Evolutionary conservation across 352 stramenopile species (phyloP).

Genomic region (Pythium guiyangense): DNA sequence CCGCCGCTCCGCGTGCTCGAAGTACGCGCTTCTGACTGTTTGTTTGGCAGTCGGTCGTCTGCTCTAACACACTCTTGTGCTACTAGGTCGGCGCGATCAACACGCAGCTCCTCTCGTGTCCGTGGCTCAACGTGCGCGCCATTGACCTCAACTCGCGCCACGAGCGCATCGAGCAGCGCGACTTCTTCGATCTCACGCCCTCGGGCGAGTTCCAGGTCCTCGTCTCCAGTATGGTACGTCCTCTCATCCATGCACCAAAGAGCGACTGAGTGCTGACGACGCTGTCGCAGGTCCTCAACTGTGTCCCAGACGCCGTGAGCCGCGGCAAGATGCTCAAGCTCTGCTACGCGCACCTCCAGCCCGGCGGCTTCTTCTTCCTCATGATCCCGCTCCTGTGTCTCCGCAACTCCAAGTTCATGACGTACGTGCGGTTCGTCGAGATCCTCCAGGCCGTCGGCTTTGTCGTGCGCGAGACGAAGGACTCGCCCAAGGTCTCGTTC

Average conservation of each 20-base stretch:
- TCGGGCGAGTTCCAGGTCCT: constrained; percentile 83
- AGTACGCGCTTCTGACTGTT: constrained; percentile 15
- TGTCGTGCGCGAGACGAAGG: constrained; percentile 58
- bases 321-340: constrained; percentile 76
- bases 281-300: constrained; percentile 87
- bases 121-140: constrained; percentile 88
- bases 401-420: constrained; percentile 75
- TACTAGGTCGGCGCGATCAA: constrained; percentile 94
- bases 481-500: constrained; percentile 79
- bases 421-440: constrained; percentile 51
- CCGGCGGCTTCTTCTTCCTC: constrained; percentile 55
- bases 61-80: constrained; percentile 16
- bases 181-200: constrained; percentile 88
- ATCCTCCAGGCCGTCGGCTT: constrained; percentile 77
- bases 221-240: constrained; percentile 88
- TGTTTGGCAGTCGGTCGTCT: background rate
- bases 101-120: constrained; percentile 93
- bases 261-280: no score
- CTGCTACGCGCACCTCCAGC: constrained; percentile 52
- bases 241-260: no score
- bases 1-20: constrained; percentile 57
- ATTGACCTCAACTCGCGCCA: constrained; percentile 94
- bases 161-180: constrained; percentile 86
- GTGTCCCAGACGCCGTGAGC: constrained; percentile 86
- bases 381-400: constrained; percentile 78